phyloP scores from a whole-genome alignment of 352 stramenopile species.

The Pythium coloratum region DNA sequence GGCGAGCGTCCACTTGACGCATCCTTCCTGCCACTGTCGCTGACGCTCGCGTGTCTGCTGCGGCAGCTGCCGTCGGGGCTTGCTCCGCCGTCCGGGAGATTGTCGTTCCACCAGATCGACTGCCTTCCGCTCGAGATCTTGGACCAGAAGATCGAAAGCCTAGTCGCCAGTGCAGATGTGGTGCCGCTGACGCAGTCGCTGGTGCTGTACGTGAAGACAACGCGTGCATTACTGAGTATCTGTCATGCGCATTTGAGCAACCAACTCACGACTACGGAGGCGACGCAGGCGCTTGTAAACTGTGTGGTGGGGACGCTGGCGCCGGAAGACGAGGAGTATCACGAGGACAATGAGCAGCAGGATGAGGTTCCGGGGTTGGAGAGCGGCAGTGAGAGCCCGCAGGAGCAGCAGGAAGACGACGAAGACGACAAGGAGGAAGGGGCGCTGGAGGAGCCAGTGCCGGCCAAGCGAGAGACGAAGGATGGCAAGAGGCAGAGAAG shows the following conservation, averaged over 20 bases:
- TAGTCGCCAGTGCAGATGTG: constrained; percentile 4
- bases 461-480: too few relatives aligned
- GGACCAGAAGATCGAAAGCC: constrained; percentile 27
- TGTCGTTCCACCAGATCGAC: constrained; percentile 51
- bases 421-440: not conserved
- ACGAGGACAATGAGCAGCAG: not conserved
- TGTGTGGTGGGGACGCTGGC: constrained; percentile 20
- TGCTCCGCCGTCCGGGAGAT: constrained; percentile 31
- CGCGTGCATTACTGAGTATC: constrained; percentile 37
- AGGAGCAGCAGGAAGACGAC: not conserved
- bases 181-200: constrained; percentile 34
- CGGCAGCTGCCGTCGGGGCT: constrained; percentile 45
- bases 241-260: constrained; percentile 47
- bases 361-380: not conserved
- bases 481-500: not conserved
- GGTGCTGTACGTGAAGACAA: constrained; percentile 40
- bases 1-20: constrained; percentile 36
- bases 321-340: not conserved
- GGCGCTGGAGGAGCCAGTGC: not conserved
- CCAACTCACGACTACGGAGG: constrained; percentile 31
- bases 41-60: constrained; percentile 46
- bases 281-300: constrained; percentile 32
- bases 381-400: not conserved
- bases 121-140: constrained; percentile 32
- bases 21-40: constrained; percentile 56